Conservation (phyloP, 495 filamentous ascomycete species). For the Parathielavia hyrcaniae region DNA sequence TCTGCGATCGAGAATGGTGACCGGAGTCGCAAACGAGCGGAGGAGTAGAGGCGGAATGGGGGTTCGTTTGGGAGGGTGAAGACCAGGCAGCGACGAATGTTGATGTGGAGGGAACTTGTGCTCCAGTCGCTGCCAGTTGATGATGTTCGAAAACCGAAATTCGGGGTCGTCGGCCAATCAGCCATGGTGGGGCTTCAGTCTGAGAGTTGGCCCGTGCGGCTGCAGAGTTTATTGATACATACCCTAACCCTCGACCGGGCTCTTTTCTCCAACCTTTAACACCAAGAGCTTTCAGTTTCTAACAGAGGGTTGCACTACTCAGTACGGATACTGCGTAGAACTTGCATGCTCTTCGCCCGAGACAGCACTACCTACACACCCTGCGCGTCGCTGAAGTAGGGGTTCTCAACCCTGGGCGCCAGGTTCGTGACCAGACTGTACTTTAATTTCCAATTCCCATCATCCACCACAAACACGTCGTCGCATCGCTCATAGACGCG, state of each 20-base stretch:
- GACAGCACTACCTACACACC: background rate
- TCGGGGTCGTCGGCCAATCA: slow-evolving; percentile 32
- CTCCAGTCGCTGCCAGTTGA: slow-evolving; percentile 18
- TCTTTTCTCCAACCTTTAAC: too few species aligned
- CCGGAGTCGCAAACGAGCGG: slow-evolving; percentile 3
- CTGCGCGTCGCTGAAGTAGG: slow-evolving; percentile 7
- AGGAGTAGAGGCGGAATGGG: slow-evolving; percentile 7
- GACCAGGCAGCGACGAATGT: slow-evolving; percentile 19
- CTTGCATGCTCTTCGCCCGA: too few species aligned
- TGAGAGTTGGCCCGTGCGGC: slow-evolving; percentile 20
- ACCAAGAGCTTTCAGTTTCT: too few species aligned
- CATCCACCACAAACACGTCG: slow-evolving; percentile 6
- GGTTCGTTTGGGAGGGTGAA: background rate
- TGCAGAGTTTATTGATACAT: too few species aligned
- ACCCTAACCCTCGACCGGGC: too few species aligned
- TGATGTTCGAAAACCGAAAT: slow-evolving; percentile 26
- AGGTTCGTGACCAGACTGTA: slow-evolving; percentile 10
- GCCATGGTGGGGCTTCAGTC: slow-evolving; percentile 30
- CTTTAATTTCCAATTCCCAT: slow-evolving; percentile 12
- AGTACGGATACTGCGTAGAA: too few species aligned
- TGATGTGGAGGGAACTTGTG: slow-evolving; percentile 10
- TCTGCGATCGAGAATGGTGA: background rate
- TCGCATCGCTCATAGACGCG: slow-evolving; percentile 8
- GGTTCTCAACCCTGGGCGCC: slow-evolving; percentile 10
- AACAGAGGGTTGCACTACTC: too few species aligned